Percentiles rank a stretch among this genome's conserved stretches.
phyloP scores from a whole-genome alignment of 306 rosid species.

The Betula pendula region DNA sequence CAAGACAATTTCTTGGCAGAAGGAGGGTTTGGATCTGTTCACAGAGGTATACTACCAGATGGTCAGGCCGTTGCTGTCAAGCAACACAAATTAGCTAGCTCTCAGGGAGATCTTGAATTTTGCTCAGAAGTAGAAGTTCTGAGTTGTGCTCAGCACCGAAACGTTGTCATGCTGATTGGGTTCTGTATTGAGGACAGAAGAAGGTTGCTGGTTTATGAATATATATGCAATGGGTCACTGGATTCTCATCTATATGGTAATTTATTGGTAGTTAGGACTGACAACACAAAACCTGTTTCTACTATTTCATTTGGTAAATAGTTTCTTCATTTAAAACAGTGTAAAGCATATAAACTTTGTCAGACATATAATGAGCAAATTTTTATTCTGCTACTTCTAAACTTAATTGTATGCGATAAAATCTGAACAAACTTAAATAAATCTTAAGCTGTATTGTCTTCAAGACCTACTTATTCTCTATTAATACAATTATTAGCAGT shows the following conservation, averaged over 20 bases:
- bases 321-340: neutral
- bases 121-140: constrained; percentile 98
- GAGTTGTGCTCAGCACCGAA: constrained; percentile 98
- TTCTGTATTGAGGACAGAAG: constrained; percentile 95
- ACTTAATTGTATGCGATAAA: neutral
- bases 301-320: neutral
- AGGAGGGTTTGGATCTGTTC: constrained; percentile 98
- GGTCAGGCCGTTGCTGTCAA: constrained; percentile 98
- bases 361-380: neutral
- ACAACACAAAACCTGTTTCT: neutral
- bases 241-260: constrained; percentile 96
- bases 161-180: constrained; percentile 96
- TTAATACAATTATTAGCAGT: neutral
- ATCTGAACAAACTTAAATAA: neutral
- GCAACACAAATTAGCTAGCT: constrained; percentile 97
- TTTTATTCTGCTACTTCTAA: neutral
- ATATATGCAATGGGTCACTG: constrained; percentile 94
- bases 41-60: constrained; percentile 93
- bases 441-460: neutral
- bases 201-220: constrained; percentile 92
- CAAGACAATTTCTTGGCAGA: constrained; percentile 97
- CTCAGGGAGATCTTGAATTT: constrained; percentile 94
- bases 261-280: constrained; percentile 9
- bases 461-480: neutral
- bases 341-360: neutral